Evolutionary conservation across 768 basidiomycete genomes (phyloP).

Genomic region (Lactarius hatsudake): DNA sequence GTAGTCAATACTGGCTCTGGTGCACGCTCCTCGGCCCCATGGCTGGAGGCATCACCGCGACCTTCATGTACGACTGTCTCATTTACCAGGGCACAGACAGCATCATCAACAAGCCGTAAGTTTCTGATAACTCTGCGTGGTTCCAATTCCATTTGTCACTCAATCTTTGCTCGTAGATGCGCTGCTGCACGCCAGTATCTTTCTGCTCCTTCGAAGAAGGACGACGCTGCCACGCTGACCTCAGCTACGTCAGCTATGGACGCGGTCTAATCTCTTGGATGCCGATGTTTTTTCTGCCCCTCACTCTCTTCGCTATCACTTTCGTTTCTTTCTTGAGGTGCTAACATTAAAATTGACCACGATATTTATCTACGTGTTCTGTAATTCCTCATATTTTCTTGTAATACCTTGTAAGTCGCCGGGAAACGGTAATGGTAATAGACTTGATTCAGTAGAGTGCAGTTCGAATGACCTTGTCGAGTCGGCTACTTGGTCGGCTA

Average conservation of each 20-base stretch:
- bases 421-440: no score
- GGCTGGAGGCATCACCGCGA: conserved; percentile 52
- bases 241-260: background rate
- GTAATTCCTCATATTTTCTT: background rate
- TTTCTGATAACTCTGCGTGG: background rate
- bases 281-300: background rate
- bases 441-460: no score
- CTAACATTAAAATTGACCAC: no score
- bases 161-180: background rate
- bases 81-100: conserved; percentile 55
- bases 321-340: no score
- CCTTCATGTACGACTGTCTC: conserved; percentile 55
- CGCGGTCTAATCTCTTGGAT: background rate
- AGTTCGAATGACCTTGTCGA: no score
- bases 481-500: no score
- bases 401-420: no score
- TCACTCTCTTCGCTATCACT: no score
- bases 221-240: background rate
- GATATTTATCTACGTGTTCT: no score
- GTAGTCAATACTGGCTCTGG: conserved; percentile 73
- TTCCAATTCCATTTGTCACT: no score
- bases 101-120: conserved; percentile 52
- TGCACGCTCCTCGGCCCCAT: conserved; percentile 58
- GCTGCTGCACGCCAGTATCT: conserved; percentile 5
- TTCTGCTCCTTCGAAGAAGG: background rate